Base-by-base conservation (phyloP, 345 rosid species). In the Balakata baccata region DNA sequence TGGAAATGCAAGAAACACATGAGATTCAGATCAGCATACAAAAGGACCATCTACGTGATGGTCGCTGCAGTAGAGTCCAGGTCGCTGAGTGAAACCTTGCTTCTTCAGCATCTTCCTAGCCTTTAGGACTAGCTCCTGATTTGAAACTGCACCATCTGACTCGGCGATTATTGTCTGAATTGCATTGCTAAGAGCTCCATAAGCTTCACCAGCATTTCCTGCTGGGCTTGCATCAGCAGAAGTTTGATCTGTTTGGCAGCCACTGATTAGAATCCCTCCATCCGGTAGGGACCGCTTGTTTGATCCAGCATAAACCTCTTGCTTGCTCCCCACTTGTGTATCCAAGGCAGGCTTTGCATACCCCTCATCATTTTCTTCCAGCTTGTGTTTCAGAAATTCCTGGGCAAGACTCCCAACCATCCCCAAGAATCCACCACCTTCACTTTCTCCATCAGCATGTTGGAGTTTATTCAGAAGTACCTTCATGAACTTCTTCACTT, bases 401-500 rank as follows among this genome's bases (percentile, higher is more conserved):
- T 87, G 95, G 18, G 98, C 98, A 60, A 94, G 82, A 53, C 77
- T 78, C 14, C 98, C 98, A 22, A 92, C 88, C 88, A 87, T 84
- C 53, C 98, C 99, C 68, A 90, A 29, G 78, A 94, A 75, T 39
- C 94, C 95, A 62, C 98, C 88, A 57, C 81, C 80, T 17, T 86
- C 86, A 20, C 81, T 79, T 58, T 76, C 80, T 11, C 80, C 87
- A 34, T 51, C 75, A 17, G 82, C 77, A 7, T 68, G 70, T 69
- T 88, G 81, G 47, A 92, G 85, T 65, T 92, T 95, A 81, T 76
- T 75, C 74, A 89, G 52, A 23, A 95, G 79, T 62, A 92, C 86
- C 58, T 92, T 90, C 99, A 95, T 92, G 72, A 95, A 92, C 78
- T 95, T 95, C 89, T 95, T 95, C 76, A 92, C 92, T 79, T 95